Percentiles rank a stretch among this genome's conserved stretches.
Evolutionary conservation across 2,329 filamentous ascomycete species (phyloP).

Genomic region (Cadophora malorum): DNA sequence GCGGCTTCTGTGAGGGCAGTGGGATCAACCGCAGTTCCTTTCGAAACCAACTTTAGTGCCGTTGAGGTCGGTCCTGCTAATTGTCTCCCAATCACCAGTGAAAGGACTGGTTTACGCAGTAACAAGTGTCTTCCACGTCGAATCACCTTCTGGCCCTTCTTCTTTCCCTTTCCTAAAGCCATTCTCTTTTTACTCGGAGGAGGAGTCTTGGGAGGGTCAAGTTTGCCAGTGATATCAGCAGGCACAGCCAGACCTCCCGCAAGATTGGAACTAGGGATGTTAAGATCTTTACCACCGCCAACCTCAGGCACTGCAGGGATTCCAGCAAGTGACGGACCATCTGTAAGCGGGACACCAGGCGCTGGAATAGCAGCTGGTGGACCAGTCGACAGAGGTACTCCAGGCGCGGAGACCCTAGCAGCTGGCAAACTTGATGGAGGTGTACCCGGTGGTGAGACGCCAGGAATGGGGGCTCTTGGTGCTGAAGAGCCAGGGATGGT

Average conservation of each 20-base stretch:
- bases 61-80: conserved; percentile 36
- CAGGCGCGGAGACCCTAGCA: neutral
- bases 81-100: conserved; percentile 38
- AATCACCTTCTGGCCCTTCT: conserved; percentile 15
- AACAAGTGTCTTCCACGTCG: conserved; percentile 30
- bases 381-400: neutral
- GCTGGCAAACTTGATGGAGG: neutral
- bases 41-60: conserved; percentile 32
- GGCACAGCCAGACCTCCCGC: conserved; percentile 18
- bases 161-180: conserved; percentile 14
- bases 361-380: neutral
- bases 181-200: conserved; percentile 13
- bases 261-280: neutral
- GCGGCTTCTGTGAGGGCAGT: conserved; percentile 10
- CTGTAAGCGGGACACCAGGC: neutral
- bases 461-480: neutral
- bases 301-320: neutral
- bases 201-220: conserved; percentile 21
- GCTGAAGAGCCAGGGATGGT: neutral
- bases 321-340: neutral
- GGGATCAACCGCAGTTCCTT: conserved; percentile 26
- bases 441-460: neutral
- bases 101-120: conserved; percentile 36
- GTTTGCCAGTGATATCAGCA: conserved; percentile 21
- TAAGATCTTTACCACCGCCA: neutral